Evolutionary conservation across 1,139 yeast genomes (phyloP), one percentile per base, ranked within the genome.

Genomic region (Pichia sp.): DNA sequence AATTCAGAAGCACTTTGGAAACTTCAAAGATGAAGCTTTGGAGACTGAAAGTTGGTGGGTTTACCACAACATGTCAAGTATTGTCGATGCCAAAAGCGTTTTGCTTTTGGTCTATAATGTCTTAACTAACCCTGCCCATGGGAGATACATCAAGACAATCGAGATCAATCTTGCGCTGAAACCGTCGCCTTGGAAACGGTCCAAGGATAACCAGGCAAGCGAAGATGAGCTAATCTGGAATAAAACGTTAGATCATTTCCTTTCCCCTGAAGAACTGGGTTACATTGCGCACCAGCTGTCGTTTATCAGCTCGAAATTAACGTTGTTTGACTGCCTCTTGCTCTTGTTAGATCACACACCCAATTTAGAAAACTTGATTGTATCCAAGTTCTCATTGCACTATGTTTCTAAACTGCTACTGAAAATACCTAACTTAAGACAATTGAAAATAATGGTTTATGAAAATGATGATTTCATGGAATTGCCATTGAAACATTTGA

Each of bases 271-370:
- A 23, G 66, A 63, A 34, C 8, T 61, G 13, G 34, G 40, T 1
- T 53, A 36, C 11, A 45, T 62, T 19, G 43, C 54, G 7, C 32
- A 29, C 6, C 43, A 46, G 36, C 50, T 59, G 13, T n/a, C 48
- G 1, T 53, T 56, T 29, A 53, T 55, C n/a, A 23, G 30, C 26
- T 11, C 53, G 8, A 31, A 30, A 1, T 48, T 60, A 43, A 55
- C 62, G 1, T 26, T 64, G 11, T 59, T 63, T 41, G 63, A 63
- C 44, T 60, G 60, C 29, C 49, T 65, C 26, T 16, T 40, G 7
- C 26, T 61, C 6, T 34, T 64, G 5, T 23, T 62, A 2, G 44
- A 53, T 11, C 38, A 49, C n/a, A 54, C 64, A 3, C 57, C 60
- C 1, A 61, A 60, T 44, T 47, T 65, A 45, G 46, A 45, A 29